These are phyloP conservation scores for Tetrahymena malaccensis DNA, from an alignment of 73 alveolate species.

Conservation along the genomic window DNA sequence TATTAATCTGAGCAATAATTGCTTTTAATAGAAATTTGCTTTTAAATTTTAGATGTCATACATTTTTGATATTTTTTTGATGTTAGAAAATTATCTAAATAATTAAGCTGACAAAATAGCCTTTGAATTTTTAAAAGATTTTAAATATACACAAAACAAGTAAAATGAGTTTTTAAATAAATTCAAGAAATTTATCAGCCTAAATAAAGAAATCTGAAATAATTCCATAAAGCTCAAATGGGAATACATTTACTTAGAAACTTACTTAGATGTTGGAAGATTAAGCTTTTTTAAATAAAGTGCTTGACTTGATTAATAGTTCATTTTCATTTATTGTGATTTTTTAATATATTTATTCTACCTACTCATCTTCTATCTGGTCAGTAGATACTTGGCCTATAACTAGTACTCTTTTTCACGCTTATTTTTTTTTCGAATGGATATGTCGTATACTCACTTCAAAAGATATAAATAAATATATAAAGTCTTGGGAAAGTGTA, in stretches of 20 bases:
- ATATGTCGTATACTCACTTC: constrained; percentile 5
- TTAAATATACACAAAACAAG: no score
- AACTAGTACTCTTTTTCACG: background rate
- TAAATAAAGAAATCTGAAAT: background rate
- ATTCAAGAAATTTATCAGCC: background rate
- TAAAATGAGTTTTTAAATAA: background rate
- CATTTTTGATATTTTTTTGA: background rate
- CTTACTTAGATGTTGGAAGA: background rate
- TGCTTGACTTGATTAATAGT: background rate
- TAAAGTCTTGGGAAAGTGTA: constrained; percentile 10
- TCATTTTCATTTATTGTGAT: background rate
- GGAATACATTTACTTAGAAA: background rate
- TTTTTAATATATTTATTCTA: background rate
- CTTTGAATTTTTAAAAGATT: background rate
- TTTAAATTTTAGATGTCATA: background rate
- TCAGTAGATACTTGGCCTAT: constrained; percentile 13
- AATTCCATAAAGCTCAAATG: background rate
- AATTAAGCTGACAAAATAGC: background rate
- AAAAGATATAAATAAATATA: background rate
- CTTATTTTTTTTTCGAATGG: constrained; percentile 13
- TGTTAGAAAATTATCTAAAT: background rate
- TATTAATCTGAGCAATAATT: no score
- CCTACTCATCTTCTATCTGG: background rate
- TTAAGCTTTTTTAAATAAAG: background rate
- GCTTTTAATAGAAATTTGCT: background rate